Base-by-base conservation (phyloP, 1,284 basidiomycete species). In the Thecaphora thlaspeos region DNA sequence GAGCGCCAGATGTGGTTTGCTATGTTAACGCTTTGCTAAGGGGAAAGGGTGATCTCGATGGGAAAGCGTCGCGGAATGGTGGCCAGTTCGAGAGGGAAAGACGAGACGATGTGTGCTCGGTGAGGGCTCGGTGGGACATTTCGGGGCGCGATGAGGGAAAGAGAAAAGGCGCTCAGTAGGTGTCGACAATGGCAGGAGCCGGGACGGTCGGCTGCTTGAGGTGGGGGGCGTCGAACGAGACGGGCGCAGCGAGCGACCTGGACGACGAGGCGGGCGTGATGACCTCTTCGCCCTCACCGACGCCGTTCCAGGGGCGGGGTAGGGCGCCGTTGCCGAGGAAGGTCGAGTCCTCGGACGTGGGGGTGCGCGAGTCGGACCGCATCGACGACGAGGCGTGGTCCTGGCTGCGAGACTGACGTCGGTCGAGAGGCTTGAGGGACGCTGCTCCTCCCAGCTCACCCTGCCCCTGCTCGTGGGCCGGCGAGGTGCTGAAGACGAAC, bases 331-430 rank as follows among this genome's bases (percentile, higher is more conserved):
- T 63, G n/a, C 50, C 48, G 10, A 55, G 40, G 43, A 57, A 55
- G 40, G 52, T 51, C 18, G 58, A 58, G 17, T 61, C 62, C 37
- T 65, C 62, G 17, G 51, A 61, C 15, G 57, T 61, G 1, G 58
- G 62, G 23, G 62, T 65, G 38, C 53, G 54, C 11, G 62, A 61
- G 32, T 65, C 58, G 23, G 48, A 45, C n/a, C 58, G 46, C 19
- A 10, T 9, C 38, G 38, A 40, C 4, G 18, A 19, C 15, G 32
- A 14, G 7, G 9, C 15, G 7, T 8, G 32, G 10, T 11, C 4
- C 7, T 17, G 32, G 3, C 3, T 17, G 11, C 32, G 32, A 8
- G 32, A 3, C 12, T 17, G 7, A 15, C 28, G 28, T 8, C 7
- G 8, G 14, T 30, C 28, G 28, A 30, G 28, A 7, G 28, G 7